Base-by-base conservation (phyloP, 768 basidiomycete species). In the Scleroderma bovista region DNA sequence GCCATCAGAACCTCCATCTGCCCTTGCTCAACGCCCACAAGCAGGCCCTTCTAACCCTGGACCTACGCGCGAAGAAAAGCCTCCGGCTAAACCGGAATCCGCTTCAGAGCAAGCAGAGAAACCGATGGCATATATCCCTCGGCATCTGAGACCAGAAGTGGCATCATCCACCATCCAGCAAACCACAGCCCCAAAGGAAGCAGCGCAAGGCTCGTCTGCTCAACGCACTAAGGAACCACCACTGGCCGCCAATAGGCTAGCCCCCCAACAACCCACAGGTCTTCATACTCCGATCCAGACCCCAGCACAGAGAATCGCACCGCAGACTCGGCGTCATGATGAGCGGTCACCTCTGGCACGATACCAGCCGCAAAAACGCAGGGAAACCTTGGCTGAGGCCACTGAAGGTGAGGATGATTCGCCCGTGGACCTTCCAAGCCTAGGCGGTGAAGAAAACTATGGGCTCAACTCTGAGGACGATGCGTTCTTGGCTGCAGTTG, bases 391-490 rank as follows among this genome's bases (percentile, higher is more conserved):
- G 23, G 3, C 45, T 11, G 49, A 55, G 4, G 15, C 26, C 13
- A 31, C 48, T 23, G 47, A 44, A 4, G 7, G 45, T 16, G 54
- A 39, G 2, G 51, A 59, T n/a, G 42, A 47, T 23, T 12, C 47
- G 23, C 6, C 38, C 36, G 47, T 46, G 12, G 53, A 51, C 11
- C 24, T 51, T 10, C 32, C 51, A 31, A 43, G 52, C 12, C 32
- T 50, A 31, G 42, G 52, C 32, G 57, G 57, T 22, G 66, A 66
- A 1, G 70, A 70, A 16, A 54, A 73, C 0, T 82, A 76, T 53
- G 70, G 71, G 11, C 76, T 81, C 54, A 69, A 72, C 49, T 84
- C 83, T 1, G 83, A 89, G 36, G 86, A 88, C 47, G 85, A 81
- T 47, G 80, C 74, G 2, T 76, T 86, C 57, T 69, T 83, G 32